Conservation (phyloP, 179 eudicot genomes). For the Camellia oleifera region DNA sequence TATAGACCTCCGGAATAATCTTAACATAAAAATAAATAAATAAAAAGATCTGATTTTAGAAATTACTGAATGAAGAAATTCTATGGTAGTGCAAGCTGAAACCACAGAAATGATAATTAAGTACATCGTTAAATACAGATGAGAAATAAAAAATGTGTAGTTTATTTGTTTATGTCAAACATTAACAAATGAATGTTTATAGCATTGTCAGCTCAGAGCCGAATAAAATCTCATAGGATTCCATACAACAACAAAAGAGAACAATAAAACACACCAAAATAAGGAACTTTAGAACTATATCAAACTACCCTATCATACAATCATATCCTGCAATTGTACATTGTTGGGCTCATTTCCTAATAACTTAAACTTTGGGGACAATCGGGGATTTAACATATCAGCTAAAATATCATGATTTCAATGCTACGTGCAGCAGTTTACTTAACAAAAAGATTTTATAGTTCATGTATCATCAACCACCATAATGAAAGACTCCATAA, state of each 20-base stretch:
- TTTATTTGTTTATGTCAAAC: not conserved
- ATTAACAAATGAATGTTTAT: not conserved
- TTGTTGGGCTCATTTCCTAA: not conserved
- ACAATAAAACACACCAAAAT: not conserved
- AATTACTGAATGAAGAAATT: not conserved
- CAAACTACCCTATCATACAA: not conserved
- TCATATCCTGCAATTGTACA: not conserved
- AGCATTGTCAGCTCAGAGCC: not conserved
- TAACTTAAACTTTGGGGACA: not conserved
- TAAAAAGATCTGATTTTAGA: not conserved
- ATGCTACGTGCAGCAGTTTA: not conserved
- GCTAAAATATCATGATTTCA: not conserved
- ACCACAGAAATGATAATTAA: not conserved
- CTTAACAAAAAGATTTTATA: too few relatives aligned
- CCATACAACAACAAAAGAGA: too few relatives aligned
- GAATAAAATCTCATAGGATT: not conserved
- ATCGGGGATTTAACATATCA: not conserved
- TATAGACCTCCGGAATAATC: slow-evolving; percentile 77
- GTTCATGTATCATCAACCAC: too few relatives aligned
- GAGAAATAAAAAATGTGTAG: not conserved
- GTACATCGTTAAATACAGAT: not conserved
- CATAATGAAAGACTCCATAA: too few relatives aligned
- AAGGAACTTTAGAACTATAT: not conserved
- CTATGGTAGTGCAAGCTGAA: not conserved
- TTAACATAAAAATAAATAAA: slow-evolving; percentile 11